phyloP scores from a whole-genome alignment of 805 yeast genomes.

The Komagataella pseudopastoris region DNA sequence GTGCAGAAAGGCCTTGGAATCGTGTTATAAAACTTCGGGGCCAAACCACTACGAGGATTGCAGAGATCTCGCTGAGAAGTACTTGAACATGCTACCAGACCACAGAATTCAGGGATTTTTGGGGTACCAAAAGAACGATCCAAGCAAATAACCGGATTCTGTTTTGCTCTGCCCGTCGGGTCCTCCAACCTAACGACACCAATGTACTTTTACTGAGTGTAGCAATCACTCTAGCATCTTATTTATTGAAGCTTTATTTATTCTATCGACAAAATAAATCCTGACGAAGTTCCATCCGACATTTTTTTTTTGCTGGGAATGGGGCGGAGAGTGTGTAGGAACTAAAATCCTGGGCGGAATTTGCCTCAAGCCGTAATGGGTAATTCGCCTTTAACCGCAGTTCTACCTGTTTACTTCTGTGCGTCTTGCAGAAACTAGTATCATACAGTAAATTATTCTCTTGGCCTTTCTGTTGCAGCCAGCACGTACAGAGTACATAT shows the following conservation, averaged over 20 bases:
- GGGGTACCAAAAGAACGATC: slow-evolving; percentile 86
- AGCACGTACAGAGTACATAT: background rate
- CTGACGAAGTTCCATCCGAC: background rate
- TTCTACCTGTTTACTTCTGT: background rate
- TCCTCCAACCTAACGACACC: background rate
- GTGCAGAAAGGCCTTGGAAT: slow-evolving; percentile 61
- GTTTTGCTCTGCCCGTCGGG: background rate
- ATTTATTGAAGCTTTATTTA: background rate
- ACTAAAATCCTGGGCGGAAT: background rate
- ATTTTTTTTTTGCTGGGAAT: too few relatives aligned
- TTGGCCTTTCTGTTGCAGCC: background rate
- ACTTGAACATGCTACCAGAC: slow-evolving; percentile 62
- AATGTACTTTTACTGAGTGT: background rate
- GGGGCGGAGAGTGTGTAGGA: too few relatives aligned
- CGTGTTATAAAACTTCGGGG: slow-evolving; percentile 49
- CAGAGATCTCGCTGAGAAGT: slow-evolving; percentile 63
- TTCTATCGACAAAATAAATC: background rate
- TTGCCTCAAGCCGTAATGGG: background rate
- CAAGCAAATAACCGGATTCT: slow-evolving; percentile 37
- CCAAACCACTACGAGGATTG: slow-evolving; percentile 70
- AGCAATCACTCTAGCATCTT: background rate
- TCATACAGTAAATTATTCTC: background rate
- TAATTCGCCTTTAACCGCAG: background rate
- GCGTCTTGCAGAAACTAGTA: background rate
- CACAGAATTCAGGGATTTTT: slow-evolving; percentile 59